Evolutionary conservation across 257 asterid genomes (phyloP).

Genomic region (Gardenia jasminoides): DNA sequence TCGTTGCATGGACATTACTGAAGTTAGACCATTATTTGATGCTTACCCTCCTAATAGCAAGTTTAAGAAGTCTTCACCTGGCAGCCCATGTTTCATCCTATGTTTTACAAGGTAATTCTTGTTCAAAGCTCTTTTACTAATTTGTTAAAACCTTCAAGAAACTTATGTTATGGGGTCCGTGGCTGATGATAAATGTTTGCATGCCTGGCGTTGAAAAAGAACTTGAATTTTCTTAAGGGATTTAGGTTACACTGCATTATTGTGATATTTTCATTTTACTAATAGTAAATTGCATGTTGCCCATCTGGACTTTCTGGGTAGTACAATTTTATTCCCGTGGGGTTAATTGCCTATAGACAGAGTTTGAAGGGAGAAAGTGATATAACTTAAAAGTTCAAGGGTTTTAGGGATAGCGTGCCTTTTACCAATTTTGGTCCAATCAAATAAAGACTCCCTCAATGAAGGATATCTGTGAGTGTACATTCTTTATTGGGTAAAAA

Average conservation of each 20-base stretch:
- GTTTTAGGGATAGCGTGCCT: no score
- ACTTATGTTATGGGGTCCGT: not conserved
- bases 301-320: no score
- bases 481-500: no score
- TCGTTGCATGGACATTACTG: constrained; percentile 41
- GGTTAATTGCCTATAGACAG: no score
- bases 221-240: not conserved
- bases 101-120: constrained; percentile 58
- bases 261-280: no score
- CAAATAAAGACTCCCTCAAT: no score
- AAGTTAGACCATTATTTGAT: constrained; percentile 52
- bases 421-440: no score
- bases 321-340: no score
- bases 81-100: constrained; percentile 56
- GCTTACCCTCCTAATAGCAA: constrained; percentile 78
- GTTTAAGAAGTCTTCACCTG: constrained; percentile 80
- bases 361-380: no score
- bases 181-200: not conserved
- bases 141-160: not conserved
- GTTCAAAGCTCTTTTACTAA: not conserved
- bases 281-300: no score
- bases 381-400: no score
- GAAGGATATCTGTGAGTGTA: no score
- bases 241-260: not conserved
- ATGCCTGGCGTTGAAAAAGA: not conserved